Evolutionary conservation across 1,284 basidiomycete genomes (phyloP).

Genomic region (Grifola frondosa): DNA sequence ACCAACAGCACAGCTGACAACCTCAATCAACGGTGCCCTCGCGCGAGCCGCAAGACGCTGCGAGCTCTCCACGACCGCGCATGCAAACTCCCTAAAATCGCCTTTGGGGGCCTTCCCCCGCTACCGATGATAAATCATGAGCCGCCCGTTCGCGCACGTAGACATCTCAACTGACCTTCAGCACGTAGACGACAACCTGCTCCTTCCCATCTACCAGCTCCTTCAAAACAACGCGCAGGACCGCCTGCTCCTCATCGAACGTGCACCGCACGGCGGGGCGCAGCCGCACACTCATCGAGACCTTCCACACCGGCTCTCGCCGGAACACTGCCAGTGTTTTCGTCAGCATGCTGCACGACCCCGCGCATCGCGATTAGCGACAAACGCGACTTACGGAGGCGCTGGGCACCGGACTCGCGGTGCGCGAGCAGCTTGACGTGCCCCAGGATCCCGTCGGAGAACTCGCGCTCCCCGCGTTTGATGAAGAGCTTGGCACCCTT

Average conservation of each 20-base stretch:
- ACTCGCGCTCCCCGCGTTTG: slow-evolving; percentile 58
- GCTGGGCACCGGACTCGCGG: slow-evolving; percentile 39
- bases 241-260: slow-evolving; percentile 53
- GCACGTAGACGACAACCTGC: slow-evolving; percentile 37
- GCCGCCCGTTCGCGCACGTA: no score
- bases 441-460: slow-evolving; percentile 59
- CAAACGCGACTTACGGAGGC: slow-evolving; percentile 41
- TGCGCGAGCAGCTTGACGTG: slow-evolving; percentile 56
- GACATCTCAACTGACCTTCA: slow-evolving; percentile 36
- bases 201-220: slow-evolving; percentile 38
- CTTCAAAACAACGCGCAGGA: slow-evolving; percentile 54
- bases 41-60: neutral
- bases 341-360: neutral
- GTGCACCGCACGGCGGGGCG: slow-evolving; percentile 52
- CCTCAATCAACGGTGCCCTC: neutral
- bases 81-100: slow-evolving; percentile 28
- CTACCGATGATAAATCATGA: slow-evolving; percentile 16
- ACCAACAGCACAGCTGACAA: no score
- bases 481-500: slow-evolving; percentile 59
- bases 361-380: neutral
- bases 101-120: slow-evolving; percentile 25
- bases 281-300: slow-evolving; percentile 63
- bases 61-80: slow-evolving; percentile 16
- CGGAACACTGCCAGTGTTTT: slow-evolving; percentile 53
- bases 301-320: slow-evolving; percentile 64